Evolutionary conservation across 768 basidiomycete species (phyloP).

Genomic region (Pisolithus orientalis): DNA sequence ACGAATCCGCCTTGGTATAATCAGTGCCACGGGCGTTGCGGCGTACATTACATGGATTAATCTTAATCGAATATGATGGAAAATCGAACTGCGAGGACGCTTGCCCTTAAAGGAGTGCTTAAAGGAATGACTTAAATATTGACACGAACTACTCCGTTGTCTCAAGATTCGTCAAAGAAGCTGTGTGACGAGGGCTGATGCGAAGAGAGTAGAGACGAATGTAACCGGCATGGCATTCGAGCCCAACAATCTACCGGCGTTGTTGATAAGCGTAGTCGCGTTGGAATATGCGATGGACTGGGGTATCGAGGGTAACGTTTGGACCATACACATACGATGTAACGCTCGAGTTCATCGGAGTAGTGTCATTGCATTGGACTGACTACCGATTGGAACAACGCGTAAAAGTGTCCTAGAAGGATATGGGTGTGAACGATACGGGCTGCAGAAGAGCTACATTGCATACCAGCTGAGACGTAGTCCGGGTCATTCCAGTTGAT

Average conservation of each 20-base stretch:
- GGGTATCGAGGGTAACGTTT: constrained; percentile 47
- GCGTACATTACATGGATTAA: too few species aligned
- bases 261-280: constrained; percentile 45
- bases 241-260: constrained; percentile 14
- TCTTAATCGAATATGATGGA: too few species aligned
- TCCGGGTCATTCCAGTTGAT: constrained; percentile 80
- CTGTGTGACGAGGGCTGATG: constrained; percentile 4
- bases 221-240: constrained; percentile 8
- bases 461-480: constrained; percentile 56
- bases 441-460: background rate
- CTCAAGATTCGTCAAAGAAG: too few species aligned
- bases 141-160: too few species aligned
- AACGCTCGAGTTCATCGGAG: constrained; percentile 35
- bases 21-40: background rate
- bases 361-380: constrained; percentile 55
- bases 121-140: too few species aligned
- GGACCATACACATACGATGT: constrained; percentile 61
- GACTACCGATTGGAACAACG: constrained; percentile 54
- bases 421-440: background rate
- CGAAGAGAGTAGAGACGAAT: constrained; percentile 9
- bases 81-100: too few species aligned
- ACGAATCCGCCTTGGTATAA: constrained; percentile 3
- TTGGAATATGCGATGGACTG: constrained; percentile 56
- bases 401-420: constrained; percentile 62
- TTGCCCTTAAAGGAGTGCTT: too few species aligned